Percentiles rank a stretch among this genome's conserved stretches.
phyloP scores from a whole-genome alignment of 768 basidiomycete genomes.

The Trametes elegans region DNA sequence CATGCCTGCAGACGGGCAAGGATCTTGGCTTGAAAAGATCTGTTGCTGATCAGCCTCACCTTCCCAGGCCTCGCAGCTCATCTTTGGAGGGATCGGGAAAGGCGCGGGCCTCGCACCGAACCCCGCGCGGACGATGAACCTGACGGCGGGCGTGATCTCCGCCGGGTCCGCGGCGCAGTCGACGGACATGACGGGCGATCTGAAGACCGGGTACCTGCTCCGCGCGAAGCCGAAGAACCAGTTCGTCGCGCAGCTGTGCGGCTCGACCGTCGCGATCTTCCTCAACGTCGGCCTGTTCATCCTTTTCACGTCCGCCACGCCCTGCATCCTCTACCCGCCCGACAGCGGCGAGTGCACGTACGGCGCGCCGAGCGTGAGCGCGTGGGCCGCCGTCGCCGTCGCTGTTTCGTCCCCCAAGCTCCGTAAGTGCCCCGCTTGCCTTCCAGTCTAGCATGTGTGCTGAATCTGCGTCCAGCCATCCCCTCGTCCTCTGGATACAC shows the following conservation, averaged over 20 bases:
- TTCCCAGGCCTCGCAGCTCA: slow-evolving; percentile 50
- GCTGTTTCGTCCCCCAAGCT: slow-evolving; percentile 20
- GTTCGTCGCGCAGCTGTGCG: slow-evolving; percentile 58
- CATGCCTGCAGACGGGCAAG: too few relatives aligned
- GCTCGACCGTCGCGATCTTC: slow-evolving; percentile 60
- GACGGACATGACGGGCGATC: slow-evolving; percentile 63
- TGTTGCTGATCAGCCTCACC: too few relatives aligned
- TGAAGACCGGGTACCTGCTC: slow-evolving; percentile 70
- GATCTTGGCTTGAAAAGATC: too few relatives aligned
- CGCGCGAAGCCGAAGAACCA: slow-evolving; percentile 62
- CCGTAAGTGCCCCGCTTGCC: slow-evolving; percentile 27
- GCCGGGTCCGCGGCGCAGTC: slow-evolving; percentile 57
- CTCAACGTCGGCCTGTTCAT: slow-evolving; percentile 56
- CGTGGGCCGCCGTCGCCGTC: slow-evolving; percentile 43
- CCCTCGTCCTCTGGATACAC: slow-evolving; percentile 21
- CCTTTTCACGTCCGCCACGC: slow-evolving; percentile 59
- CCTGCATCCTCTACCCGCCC: slow-evolving; percentile 47
- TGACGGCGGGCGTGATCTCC: slow-evolving; percentile 52
- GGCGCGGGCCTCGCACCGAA: slow-evolving; percentile 35
- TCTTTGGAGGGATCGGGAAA: slow-evolving; percentile 62
- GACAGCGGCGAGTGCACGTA: slow-evolving; percentile 45
- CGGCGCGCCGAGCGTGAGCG: slow-evolving; percentile 52
- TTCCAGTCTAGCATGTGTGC: not conserved
- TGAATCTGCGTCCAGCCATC: slow-evolving; percentile 26
- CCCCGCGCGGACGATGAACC: slow-evolving; percentile 46